phyloP scores from a whole-genome alignment of 805 yeast species.

The Pichia nanzhaoensis region DNA sequence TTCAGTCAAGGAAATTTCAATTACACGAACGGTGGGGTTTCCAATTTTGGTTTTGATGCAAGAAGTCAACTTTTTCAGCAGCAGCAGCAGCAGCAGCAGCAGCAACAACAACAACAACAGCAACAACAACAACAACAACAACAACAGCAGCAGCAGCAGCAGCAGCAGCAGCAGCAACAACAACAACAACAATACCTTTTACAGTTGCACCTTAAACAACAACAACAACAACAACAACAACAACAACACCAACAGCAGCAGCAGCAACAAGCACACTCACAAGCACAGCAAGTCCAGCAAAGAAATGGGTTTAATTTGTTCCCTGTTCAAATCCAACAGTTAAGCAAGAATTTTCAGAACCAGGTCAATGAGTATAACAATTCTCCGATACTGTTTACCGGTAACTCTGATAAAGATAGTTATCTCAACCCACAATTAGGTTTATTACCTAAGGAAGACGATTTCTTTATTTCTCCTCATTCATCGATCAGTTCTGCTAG shows the following conservation, averaged over 20 bases:
- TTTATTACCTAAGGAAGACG: conserved; percentile 12
- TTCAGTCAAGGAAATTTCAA: conserved; percentile 4
- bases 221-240: conserved; percentile 12
- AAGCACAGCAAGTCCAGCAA: too few relatives aligned
- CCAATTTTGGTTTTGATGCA: conserved; percentile 5
- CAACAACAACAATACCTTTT: conserved; percentile 13
- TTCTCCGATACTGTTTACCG: neutral
- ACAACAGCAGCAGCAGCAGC: conserved; percentile 12
- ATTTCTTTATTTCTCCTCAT: conserved; percentile 23
- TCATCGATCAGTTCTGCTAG: conserved; percentile 28
- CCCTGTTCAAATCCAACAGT: too few relatives aligned
- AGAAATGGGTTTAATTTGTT: too few relatives aligned
- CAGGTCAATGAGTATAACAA: neutral
- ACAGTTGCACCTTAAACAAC: conserved; percentile 11
- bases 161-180: conserved; percentile 3
- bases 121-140: conserved; percentile 8
- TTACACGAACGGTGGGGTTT: neutral
- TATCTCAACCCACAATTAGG: conserved; percentile 14
- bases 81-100: conserved; percentile 12
- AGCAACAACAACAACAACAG: conserved; percentile 9
- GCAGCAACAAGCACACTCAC: conserved; percentile 2
- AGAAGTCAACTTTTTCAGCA: neutral
- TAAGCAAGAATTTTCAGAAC: too few relatives aligned
- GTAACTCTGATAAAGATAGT: conserved; percentile 17
- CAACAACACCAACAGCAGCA: conserved; percentile 10